A percentile compares a stretch with the other conserved stretches of the same genome.
These are phyloP conservation scores for Camelina laxa DNA, from an alignment of 345 rosid species.

Conservation along the genomic window DNA sequence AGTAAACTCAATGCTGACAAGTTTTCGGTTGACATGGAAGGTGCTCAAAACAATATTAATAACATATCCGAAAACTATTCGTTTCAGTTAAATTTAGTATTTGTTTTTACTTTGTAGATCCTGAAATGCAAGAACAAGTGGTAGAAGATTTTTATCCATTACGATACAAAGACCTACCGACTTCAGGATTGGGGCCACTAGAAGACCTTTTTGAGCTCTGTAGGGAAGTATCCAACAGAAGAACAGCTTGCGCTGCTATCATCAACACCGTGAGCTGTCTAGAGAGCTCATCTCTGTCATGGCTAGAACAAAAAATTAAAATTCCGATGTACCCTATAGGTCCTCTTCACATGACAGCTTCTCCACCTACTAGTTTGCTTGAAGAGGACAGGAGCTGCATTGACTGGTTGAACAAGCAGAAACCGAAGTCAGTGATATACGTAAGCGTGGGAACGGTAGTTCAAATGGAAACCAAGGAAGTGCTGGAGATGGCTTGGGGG, in stretches of 20 bases:
- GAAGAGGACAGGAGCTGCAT: constrained; percentile 49
- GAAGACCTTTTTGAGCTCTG: constrained; percentile 6
- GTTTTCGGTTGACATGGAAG: background rate
- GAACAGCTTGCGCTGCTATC: constrained; percentile 33
- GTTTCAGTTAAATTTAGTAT: background rate
- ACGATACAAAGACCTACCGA: constrained; percentile 29
- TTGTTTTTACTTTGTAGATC: constrained; percentile 8
- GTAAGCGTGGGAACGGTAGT: constrained; percentile 59
- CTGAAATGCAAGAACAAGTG: constrained; percentile 4
- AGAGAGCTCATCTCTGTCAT: constrained; percentile 14
- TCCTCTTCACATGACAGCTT: constrained; percentile 28
- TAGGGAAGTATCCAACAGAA: constrained; percentile 3
- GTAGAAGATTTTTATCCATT: constrained; percentile 30
- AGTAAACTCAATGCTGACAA: too few species aligned
- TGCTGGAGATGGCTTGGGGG: constrained; percentile 46
- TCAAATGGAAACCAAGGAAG: constrained; percentile 12
- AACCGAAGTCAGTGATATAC: constrained; percentile 51
- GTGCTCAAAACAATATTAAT: constrained; percentile 3
- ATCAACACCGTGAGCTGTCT: constrained; percentile 31
- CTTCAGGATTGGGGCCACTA: constrained; percentile 6
- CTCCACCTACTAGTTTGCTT: background rate
- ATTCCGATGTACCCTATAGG: constrained; percentile 8
- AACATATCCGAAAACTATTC: background rate
- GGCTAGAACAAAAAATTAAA: background rate
- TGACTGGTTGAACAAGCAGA: constrained; percentile 49